phyloP scores from a whole-genome alignment of 768 basidiomycete species.

The Rhodotorula toruloides region DNA sequence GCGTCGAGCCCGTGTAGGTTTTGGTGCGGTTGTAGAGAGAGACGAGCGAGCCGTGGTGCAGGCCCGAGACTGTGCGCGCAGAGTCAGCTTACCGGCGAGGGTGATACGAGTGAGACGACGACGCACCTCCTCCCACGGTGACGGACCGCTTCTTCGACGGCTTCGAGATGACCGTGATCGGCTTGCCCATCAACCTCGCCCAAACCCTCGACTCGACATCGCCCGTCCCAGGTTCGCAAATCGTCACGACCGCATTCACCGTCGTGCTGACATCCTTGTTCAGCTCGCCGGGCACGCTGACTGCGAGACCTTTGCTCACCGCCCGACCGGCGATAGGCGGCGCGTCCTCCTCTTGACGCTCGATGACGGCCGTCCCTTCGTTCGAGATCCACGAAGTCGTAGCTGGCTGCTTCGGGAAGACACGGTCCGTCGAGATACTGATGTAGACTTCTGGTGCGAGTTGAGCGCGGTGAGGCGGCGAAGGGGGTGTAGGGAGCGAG shows the following conservation, averaged over 20 bases:
- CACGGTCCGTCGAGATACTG: constrained; percentile 72
- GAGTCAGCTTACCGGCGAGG: constrained; percentile 15
- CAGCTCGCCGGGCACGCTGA: constrained; percentile 58
- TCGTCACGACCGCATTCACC: constrained; percentile 80
- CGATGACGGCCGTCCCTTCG: constrained; percentile 74
- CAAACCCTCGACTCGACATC: constrained; percentile 68
- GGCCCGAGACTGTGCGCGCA: constrained; percentile 60
- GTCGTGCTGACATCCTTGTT: constrained; percentile 93
- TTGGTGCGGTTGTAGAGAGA: constrained; percentile 93
- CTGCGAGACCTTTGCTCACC: constrained; percentile 90
- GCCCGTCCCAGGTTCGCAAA: constrained; percentile 55
- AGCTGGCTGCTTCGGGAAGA: constrained; percentile 46
- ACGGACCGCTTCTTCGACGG: constrained; percentile 95
- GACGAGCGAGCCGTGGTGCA: constrained; percentile 91
- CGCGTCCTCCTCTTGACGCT: constrained; percentile 59
- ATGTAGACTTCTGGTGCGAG: constrained; percentile 67
- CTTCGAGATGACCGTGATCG: constrained; percentile 98
- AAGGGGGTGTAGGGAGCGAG: constrained; percentile 64
- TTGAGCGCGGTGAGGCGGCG: constrained; percentile 55
- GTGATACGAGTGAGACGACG: constrained; percentile 36
- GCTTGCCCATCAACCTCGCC: constrained; percentile 77
- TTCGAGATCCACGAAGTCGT: constrained; percentile 81
- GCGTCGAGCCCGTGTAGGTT: constrained; percentile 86
- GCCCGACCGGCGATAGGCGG: constrained; percentile 88
- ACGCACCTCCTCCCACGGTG: constrained; percentile 69